Conservation (phyloP, 2,329 filamentous ascomycete species). For the Alternaria postmessia region DNA sequence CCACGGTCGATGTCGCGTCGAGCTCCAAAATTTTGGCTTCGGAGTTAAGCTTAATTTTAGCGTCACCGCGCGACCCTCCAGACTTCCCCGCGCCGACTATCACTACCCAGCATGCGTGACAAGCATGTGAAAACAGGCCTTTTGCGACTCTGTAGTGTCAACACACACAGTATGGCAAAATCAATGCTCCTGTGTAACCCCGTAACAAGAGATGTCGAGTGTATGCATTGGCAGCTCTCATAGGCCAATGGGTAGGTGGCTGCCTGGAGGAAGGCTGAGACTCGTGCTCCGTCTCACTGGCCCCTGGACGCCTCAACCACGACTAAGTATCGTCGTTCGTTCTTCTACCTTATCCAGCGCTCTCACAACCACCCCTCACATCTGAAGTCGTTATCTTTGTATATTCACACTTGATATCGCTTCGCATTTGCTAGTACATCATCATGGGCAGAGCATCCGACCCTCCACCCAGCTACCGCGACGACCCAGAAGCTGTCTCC, state of each 20-base stretch:
- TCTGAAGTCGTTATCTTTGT: background rate
- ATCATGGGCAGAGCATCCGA: constrained; percentile 44
- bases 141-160: background rate
- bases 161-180: background rate
- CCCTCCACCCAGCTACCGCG: constrained; percentile 37
- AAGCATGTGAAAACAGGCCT: background rate
- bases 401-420: background rate
- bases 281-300: constrained; percentile 34
- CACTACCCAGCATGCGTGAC: background rate
- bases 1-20: constrained; percentile 18
- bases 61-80: constrained; percentile 23
- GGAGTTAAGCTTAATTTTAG: constrained; percentile 45
- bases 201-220: background rate
- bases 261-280: constrained; percentile 36
- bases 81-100: constrained; percentile 10
- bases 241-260: constrained; percentile 24
- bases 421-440: background rate
- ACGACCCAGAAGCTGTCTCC: constrained; percentile 51
- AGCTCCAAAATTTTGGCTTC: constrained; percentile 36
- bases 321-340: constrained; percentile 9
- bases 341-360: background rate
- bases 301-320: constrained; percentile 22
- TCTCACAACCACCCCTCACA: background rate
- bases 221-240: constrained; percentile 10
- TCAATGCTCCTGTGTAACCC: background rate